Conservation (phyloP, 768 basidiomycete genomes). For the Panellus pusillus region DNA sequence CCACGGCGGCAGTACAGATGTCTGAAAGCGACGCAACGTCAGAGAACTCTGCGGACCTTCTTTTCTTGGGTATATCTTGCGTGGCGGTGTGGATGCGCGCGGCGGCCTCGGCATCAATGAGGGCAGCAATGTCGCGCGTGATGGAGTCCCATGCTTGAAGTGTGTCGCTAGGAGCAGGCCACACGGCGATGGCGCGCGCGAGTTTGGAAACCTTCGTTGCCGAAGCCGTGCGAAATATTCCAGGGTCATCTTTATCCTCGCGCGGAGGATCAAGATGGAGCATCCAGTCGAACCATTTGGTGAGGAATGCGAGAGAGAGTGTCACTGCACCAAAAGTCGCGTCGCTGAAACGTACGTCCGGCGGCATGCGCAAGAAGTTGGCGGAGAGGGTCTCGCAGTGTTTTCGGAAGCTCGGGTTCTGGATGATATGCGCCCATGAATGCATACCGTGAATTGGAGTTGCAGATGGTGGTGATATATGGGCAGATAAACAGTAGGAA, state of each 20-base stretch:
- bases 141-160: constrained; percentile 3
- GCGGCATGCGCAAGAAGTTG: constrained; percentile 54
- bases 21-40: background rate
- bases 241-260: background rate
- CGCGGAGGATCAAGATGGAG: constrained; percentile 27
- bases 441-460: constrained; percentile 36
- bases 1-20: background rate
- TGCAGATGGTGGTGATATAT: constrained; percentile 22
- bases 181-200: constrained; percentile 31
- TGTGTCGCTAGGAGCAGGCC: constrained; percentile 4
- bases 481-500: constrained; percentile 55
- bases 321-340: constrained; percentile 68
- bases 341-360: constrained; percentile 61
- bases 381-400: constrained; percentile 73
- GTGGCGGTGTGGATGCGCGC: too few species aligned
- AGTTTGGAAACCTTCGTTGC: constrained; percentile 33
- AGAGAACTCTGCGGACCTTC: background rate
- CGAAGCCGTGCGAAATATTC: constrained; percentile 34
- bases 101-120: constrained; percentile 6
- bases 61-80: too few species aligned
- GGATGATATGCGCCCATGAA: constrained; percentile 57
- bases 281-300: constrained; percentile 65
- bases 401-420: constrained; percentile 61
- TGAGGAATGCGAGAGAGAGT: constrained; percentile 64
- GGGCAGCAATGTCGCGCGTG: constrained; percentile 7